Percentiles rank a stretch among this genome's conserved stretches.
Conservation (phyloP, 495 filamentous ascomycete genomes). For the Penicillium ochrochloron region DNA sequence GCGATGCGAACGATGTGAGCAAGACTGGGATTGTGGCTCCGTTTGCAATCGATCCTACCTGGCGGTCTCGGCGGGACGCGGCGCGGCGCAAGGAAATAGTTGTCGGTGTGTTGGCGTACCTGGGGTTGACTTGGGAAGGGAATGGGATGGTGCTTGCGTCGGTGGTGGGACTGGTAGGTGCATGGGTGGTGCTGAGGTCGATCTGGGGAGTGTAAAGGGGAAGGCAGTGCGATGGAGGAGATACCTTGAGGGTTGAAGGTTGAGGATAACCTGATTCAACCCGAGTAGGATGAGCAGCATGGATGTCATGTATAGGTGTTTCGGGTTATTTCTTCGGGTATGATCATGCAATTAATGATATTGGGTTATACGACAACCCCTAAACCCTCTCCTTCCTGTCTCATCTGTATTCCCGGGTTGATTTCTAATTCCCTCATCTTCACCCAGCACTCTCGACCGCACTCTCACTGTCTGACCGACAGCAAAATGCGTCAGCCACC, state of each 20-base stretch:
- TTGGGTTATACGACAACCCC: not conserved
- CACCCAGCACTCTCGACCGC: not conserved
- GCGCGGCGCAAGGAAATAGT: slow-evolving; percentile 61
- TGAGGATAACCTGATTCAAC: not conserved
- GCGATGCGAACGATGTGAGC: not conserved
- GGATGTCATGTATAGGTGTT: slow-evolving; percentile 3
- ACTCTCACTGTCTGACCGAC: not conserved
- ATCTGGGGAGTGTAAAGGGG: slow-evolving; percentile 21
- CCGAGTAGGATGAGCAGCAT: not conserved
- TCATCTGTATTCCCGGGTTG: not conserved
- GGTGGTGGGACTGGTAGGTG: slow-evolving; percentile 47
- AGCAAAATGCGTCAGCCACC: not conserved
- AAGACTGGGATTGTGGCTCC: slow-evolving; percentile 47
- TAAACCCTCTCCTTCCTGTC: not conserved
- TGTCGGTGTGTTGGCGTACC: slow-evolving; percentile 61
- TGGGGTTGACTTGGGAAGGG: slow-evolving; percentile 66
- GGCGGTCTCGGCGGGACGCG: slow-evolving; percentile 51
- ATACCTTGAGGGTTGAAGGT: not conserved
- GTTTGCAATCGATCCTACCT: slow-evolving; percentile 58
- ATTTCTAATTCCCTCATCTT: not conserved
- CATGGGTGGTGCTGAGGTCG: slow-evolving; percentile 51
- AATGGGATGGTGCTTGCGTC: slow-evolving; percentile 52
- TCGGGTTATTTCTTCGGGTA: slow-evolving; percentile 3
- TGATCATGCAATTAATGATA: slow-evolving; percentile 4
- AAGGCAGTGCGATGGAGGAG: not conserved